phyloP scores from a whole-genome alignment of 164 flowering plant genomes.

The Magnolia sinica region DNA sequence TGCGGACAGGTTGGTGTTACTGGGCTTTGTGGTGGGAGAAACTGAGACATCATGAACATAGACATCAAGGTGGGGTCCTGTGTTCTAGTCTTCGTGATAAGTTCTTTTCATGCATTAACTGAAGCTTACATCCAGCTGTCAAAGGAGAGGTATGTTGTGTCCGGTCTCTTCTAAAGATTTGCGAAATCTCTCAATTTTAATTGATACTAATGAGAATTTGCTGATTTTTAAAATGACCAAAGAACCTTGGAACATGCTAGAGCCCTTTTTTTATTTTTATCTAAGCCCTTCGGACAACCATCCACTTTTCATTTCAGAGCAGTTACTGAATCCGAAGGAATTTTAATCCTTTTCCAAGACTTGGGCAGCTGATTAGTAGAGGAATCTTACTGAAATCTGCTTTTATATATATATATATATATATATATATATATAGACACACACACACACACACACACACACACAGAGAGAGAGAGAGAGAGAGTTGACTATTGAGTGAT shows the following conservation, averaged over 20 bases:
- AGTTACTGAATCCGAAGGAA: no score
- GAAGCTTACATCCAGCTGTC: not conserved
- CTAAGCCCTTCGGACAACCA: not conserved
- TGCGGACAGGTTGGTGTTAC: not conserved
- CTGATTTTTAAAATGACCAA: not conserved
- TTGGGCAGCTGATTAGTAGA: no score
- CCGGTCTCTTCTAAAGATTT: not conserved
- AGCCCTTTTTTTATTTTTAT: not conserved
- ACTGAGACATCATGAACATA: not conserved
- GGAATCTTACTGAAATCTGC: no score
- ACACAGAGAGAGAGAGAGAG: no score
- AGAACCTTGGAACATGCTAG: not conserved
- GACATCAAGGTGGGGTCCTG: not conserved
- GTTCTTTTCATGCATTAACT: not conserved
- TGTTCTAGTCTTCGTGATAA: not conserved
- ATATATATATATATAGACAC: no score
- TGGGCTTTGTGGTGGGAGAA: not conserved
- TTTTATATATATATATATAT: no score
- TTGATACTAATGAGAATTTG: not conserved
- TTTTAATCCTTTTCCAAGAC: no score
- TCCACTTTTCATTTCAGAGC: no score
- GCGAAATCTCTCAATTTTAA: not conserved
- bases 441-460: no score
- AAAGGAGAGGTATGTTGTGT: not conserved
- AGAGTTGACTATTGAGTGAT: no score